Conservation (phyloP, 164 flowering plant genomes). For the Liquidambar formosana region DNA sequence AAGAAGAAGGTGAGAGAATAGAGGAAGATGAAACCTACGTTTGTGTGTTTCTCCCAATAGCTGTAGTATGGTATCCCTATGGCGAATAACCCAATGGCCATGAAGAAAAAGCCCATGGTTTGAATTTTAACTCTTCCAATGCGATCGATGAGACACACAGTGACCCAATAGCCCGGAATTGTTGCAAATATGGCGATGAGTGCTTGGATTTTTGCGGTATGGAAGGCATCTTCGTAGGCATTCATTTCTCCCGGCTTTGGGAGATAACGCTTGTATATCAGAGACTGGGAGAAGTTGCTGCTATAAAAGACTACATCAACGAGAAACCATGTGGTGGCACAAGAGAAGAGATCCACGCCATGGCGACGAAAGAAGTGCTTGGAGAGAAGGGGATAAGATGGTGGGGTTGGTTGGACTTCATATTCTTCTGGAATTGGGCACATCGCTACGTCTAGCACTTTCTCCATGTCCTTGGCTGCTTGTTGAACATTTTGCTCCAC, state of each 20-base stretch:
- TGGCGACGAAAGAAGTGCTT: constrained; percentile 44
- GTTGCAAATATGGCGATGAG: constrained; percentile 51
- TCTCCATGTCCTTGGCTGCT: constrained; percentile 55
- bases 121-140: constrained; percentile 56
- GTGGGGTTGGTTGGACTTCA: not conserved
- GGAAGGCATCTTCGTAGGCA: constrained; percentile 35
- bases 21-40: constrained; percentile 44
- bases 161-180: constrained; percentile 63
- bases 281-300: constrained; percentile 51
- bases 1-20: constrained; percentile 62
- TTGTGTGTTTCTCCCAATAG: constrained; percentile 21
- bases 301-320: constrained; percentile 67
- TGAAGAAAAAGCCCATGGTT: constrained; percentile 46
- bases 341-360: constrained; percentile 56
- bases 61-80: constrained; percentile 38
- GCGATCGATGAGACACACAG: constrained; percentile 57
- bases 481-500: constrained; percentile 52
- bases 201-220: constrained; percentile 42
- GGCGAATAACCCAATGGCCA: constrained; percentile 39
- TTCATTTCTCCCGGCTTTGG: not conserved
- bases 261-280: constrained; percentile 19
- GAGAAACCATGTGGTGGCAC: constrained; percentile 54
- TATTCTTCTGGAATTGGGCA: constrained; percentile 21
- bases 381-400: constrained; percentile 49
- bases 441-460: constrained; percentile 34